Conservation (phyloP, 768 basidiomycete species). For the Lactifluus subvellereus region DNA sequence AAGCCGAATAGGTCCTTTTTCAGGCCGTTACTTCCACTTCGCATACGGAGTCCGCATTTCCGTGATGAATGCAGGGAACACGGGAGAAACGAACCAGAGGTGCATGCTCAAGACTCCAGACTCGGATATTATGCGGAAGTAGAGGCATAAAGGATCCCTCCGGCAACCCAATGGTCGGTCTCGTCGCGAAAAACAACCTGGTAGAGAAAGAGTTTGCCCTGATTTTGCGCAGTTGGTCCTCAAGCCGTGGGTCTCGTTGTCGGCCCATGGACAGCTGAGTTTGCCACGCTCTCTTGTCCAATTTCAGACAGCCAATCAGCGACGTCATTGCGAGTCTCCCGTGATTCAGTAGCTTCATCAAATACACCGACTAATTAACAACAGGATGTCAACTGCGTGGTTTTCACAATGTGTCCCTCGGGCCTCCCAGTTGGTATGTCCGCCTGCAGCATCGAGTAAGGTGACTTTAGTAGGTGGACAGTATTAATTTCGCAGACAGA, state of each 20-base stretch:
- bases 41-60: neutral
- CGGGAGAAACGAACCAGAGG: neutral
- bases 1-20: neutral
- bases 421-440: neutral
- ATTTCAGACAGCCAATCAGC: constrained; percentile 6
- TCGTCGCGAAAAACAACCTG: neutral
- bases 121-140: neutral
- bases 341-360: neutral
- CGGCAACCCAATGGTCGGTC: neutral
- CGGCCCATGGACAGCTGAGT: neutral
- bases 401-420: neutral
- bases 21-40: neutral
- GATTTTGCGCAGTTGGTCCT: constrained; percentile 5
- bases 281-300: constrained; percentile 4
- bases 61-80: neutral
- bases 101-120: neutral
- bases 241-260: neutral
- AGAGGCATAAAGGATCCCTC: neutral
- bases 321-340: neutral
- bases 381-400: neutral
- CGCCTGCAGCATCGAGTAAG: constrained; percentile 1
- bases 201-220: neutral
- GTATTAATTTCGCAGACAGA: neutral
- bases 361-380: neutral
- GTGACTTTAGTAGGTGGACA: neutral